Percentiles rank a stretch among this genome's conserved stretches.
Conservation (phyloP, 1,284 basidiomycete species). For the Hortiboletus rubellus region DNA sequence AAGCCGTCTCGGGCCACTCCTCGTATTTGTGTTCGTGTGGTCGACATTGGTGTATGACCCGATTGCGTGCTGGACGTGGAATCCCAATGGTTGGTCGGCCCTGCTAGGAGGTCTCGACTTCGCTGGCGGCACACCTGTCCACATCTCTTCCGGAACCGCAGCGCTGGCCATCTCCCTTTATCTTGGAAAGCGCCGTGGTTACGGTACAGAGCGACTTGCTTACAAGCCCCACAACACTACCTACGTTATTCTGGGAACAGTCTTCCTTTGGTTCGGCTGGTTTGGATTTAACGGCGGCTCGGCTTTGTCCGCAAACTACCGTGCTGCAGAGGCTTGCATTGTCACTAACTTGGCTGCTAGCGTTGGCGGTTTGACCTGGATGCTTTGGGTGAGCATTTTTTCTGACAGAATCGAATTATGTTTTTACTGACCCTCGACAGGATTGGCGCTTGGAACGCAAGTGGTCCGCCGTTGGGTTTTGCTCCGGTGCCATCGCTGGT, state of each 20-base stretch:
- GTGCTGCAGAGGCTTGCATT: slow-evolving; percentile 87
- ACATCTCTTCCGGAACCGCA: slow-evolving; percentile 90
- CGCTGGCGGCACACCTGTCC: slow-evolving; percentile 95
- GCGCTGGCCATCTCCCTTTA: slow-evolving; percentile 91
- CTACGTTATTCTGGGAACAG: slow-evolving; percentile 90
- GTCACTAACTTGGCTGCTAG: slow-evolving; percentile 90
- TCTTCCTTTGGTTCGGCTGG: slow-evolving; percentile 99
- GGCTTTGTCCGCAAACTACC: slow-evolving; percentile 82
- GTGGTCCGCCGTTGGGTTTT: slow-evolving; percentile 94
- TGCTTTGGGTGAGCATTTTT: slow-evolving; percentile 64
- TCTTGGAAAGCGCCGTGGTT: slow-evolving; percentile 88
- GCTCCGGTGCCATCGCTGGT: slow-evolving; percentile 90
- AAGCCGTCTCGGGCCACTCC: slow-evolving; percentile 80
- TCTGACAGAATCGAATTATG: too few species aligned
- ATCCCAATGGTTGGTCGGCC: slow-evolving; percentile 83
- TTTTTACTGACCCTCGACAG: slow-evolving; percentile 31
- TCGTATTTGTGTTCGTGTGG: slow-evolving; percentile 93
- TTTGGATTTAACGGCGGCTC: slow-evolving; percentile 92
- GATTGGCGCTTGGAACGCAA: slow-evolving; percentile 93
- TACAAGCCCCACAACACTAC: slow-evolving; percentile 88
- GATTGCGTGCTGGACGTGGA: slow-evolving; percentile 96
- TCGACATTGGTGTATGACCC: slow-evolving; percentile 92
- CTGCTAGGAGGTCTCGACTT: slow-evolving; percentile 84
- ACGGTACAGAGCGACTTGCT: slow-evolving; percentile 88
- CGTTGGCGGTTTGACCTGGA: slow-evolving; percentile 92